Evolutionary conservation across 768 basidiomycete species (phyloP), one percentile per base, ranked within the genome.

Genomic region (Mycena floridula): DNA sequence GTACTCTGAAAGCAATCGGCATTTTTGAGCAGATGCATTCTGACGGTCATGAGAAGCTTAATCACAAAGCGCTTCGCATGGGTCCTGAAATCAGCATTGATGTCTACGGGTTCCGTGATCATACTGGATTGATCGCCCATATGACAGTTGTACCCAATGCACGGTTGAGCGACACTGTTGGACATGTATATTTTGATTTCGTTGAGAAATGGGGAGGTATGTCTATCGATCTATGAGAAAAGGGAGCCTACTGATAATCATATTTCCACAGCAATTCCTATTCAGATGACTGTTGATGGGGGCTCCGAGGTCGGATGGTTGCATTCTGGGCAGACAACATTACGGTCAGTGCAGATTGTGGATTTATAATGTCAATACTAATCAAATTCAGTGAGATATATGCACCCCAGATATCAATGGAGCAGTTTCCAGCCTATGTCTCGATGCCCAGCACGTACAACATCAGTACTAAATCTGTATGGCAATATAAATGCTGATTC

Each of bases 51-150:
- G 46, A 47, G 28, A 43, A 47, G 30, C 46, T 47, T 7, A 42
- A 41, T 26, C 32, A 47, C n/a, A 42, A 37, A 15, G 46, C 46
- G 38, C 39, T 47, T 12, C 24, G 22, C 1, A 43, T 42, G 46
- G 46, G 36, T 32, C n/a, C 27, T 5, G 41, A 41, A 4, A 47
- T 47, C 11, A 41, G 46, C 36, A 47, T 47, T 4, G 46, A 47
- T 37, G 43, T n/a, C 7, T 47, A 47, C 42, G 45, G 45, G 22
- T 40, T 47, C 39, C 45, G 45, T 18, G 45, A 47, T 37, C 45
- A 47, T 24, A 20, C 37, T 13, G 15, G 18, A 9, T 9, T 21
- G 7, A 20, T 18, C 13, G 13, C 16, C 18, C 3, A 16, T 30
- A 18, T 37, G 35, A 24, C 21, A 25, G 21, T 30, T 38, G 32